Percentiles rank a stretch among this genome's conserved stretches.
Conservation (phyloP, 2,329 filamentous ascomycete species). For the Paramyrothecium roridum region DNA sequence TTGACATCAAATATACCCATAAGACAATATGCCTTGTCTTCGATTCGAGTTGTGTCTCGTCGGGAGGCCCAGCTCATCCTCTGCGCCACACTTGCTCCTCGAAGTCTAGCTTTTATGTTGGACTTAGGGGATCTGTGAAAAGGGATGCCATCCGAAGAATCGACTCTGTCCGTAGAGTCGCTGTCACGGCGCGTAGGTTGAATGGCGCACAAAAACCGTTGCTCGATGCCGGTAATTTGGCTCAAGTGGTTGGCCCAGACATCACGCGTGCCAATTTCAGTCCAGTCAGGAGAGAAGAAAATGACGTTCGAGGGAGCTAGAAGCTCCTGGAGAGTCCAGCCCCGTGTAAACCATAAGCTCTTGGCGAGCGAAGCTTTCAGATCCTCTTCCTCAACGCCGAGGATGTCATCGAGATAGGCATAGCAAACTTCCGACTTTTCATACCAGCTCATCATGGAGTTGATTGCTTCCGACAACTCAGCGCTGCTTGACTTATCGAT, state of each 20-base stretch:
- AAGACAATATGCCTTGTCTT: background rate
- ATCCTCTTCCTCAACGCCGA: background rate
- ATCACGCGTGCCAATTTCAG: too few relatives aligned
- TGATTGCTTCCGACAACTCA: slow-evolving; percentile 20
- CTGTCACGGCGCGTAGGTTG: too few relatives aligned
- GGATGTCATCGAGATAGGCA: slow-evolving; percentile 18
- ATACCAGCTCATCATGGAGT: slow-evolving; percentile 24
- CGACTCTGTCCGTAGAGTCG: too few relatives aligned
- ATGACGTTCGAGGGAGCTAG: too few relatives aligned
- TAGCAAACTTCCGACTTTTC: slow-evolving; percentile 17
- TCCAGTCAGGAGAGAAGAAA: too few relatives aligned
- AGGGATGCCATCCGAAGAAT: too few relatives aligned
- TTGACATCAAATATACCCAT: background rate
- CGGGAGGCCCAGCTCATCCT: background rate
- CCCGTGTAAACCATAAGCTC: background rate
- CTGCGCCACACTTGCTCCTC: background rate
- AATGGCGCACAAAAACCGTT: too few relatives aligned
- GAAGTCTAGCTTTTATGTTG: background rate
- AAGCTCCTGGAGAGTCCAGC: background rate
- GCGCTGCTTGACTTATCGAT: slow-evolving; percentile 19
- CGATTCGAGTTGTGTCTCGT: background rate
- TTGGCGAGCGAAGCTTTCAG: background rate
- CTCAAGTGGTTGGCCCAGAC: too few relatives aligned
- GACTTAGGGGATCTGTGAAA: background rate
- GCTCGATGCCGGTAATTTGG: too few relatives aligned